Evolutionary conservation across 768 basidiomycete genomes (phyloP), one percentile per base, ranked within the genome.

Genomic region (Lactifluus piperatus): DNA sequence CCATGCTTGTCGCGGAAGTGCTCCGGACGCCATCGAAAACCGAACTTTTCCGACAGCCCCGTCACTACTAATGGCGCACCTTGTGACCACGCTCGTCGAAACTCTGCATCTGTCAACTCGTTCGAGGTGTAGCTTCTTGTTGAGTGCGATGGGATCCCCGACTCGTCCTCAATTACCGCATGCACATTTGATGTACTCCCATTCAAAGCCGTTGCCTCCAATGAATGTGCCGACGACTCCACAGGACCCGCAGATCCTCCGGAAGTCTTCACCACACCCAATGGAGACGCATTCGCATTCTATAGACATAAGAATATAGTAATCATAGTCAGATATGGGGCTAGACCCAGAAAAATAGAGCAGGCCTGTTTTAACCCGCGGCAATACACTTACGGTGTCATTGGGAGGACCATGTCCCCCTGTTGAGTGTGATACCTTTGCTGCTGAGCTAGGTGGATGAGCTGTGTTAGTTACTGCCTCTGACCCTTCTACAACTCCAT

Each of bases 51-150:
- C 49, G 81, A 71, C 20, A 91, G 71, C 29, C 78, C 81, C 29
- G 83, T 86, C 48, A 97, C 86, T 30, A 95, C 80, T 9, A 97
- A 68, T 2, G 94, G 90, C 36, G 85, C 76, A 27, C 93, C 93
- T 44, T 72, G 72, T 9, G 70, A 68, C 94, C 94, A 98, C 8
- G 91, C 71, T 6, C 72, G 68, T 50, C 80, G 79, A 73, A 94
- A 93, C 16, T 77, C 67, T 6, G 77, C 74, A 24, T 83, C 80
- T 5, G 80, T 79, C 24, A 91, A 76, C 20, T 80, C 75, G 8
- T 71, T 64, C 55, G 80, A 74, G 0, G 71, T 56, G 64, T 83
- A 80, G 2, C 75, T 73, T 24, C 70, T 71, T 44, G 84, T 81
- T 0, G 69, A 57, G 60, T 78, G 74, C 30, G 71, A 75, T 51